Percentiles rank a stretch among this genome's conserved stretches.
These are phyloP conservation scores for Yarrowia osloensis DNA, from an alignment of 805 yeast genomes.

Conservation along the genomic window DNA sequence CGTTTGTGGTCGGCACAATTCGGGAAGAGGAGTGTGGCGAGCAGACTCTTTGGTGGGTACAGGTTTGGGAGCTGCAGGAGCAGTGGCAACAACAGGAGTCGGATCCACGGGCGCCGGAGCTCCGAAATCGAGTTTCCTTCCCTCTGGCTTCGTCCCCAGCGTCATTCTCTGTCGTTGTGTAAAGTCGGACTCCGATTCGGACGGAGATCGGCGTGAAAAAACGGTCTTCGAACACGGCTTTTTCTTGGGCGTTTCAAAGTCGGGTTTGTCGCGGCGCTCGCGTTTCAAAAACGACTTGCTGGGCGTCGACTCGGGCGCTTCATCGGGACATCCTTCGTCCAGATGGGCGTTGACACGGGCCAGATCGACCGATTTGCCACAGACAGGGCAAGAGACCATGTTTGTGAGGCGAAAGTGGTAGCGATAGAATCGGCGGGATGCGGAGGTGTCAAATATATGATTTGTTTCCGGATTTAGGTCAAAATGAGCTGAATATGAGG, in stretches of 20 bases:
- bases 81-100: neutral
- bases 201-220: conserved; percentile 27
- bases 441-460: neutral
- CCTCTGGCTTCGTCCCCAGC: neutral
- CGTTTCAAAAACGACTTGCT: conserved; percentile 20
- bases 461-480: neutral
- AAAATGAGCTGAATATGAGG: neutral
- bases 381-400: conserved; percentile 38
- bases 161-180: conserved; percentile 1
- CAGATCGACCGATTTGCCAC: conserved; percentile 40
- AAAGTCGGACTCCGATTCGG: conserved; percentile 18
- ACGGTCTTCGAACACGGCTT: conserved; percentile 13
- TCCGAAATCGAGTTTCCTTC: neutral
- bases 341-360: conserved; percentile 42
- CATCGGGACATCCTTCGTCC: conserved; percentile 43
- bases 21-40: conserved; percentile 60
- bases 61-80: neutral
- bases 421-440: neutral
- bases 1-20: conserved; percentile 73
- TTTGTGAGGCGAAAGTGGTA: neutral
- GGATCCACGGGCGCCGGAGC: neutral
- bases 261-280: conserved; percentile 1
- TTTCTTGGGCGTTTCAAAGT: conserved; percentile 9
- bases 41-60: neutral
- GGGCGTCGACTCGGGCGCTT: neutral